These are phyloP conservation scores for Moesziomyces sp. DNA, from an alignment of 1,284 basidiomycete genomes.

Conservation along the genomic window DNA sequence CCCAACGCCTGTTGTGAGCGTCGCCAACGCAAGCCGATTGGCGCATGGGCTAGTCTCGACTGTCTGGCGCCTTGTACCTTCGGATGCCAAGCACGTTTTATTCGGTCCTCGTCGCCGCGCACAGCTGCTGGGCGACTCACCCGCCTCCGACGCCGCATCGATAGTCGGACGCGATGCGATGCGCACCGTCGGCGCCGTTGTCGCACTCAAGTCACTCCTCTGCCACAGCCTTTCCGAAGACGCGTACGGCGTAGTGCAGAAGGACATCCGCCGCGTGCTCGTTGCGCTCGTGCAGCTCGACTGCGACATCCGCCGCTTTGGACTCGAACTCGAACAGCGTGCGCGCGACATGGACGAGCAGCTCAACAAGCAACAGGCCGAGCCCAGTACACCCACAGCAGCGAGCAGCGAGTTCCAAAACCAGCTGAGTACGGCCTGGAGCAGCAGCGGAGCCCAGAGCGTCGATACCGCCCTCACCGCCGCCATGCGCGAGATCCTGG, in stretches of 20 bases:
- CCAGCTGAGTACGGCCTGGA: constrained; percentile 24
- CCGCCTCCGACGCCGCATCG: constrained; percentile 9
- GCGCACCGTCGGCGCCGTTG: constrained; percentile 19
- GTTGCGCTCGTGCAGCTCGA: constrained; percentile 21
- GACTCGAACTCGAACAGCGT: constrained; percentile 28
- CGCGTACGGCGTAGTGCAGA: constrained; percentile 51
- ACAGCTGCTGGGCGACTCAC: constrained; percentile 21
- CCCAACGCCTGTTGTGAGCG: constrained; percentile 9
- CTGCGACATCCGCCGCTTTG: constrained; percentile 18
- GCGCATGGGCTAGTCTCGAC: constrained; percentile 2
- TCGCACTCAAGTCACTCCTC: constrained; percentile 35
- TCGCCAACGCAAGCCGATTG: neutral
- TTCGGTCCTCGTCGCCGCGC: constrained; percentile 38
- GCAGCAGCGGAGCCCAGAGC: constrained; percentile 16
- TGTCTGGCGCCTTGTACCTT: constrained; percentile 27
- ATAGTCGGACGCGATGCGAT: constrained; percentile 21
- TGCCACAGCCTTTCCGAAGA: constrained; percentile 54
- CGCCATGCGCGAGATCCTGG: constrained; percentile 24
- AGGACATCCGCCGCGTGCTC: constrained; percentile 38
- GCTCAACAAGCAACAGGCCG: constrained; percentile 11
- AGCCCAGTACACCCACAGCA: neutral
- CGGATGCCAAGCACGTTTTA: constrained; percentile 54
- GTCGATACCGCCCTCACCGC: constrained; percentile 16
- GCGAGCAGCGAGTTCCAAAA: constrained; percentile 6
- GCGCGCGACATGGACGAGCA: constrained; percentile 17